Evolutionary conservation across 768 basidiomycete genomes (phyloP).

Genomic region (Tricholoma sp.): DNA sequence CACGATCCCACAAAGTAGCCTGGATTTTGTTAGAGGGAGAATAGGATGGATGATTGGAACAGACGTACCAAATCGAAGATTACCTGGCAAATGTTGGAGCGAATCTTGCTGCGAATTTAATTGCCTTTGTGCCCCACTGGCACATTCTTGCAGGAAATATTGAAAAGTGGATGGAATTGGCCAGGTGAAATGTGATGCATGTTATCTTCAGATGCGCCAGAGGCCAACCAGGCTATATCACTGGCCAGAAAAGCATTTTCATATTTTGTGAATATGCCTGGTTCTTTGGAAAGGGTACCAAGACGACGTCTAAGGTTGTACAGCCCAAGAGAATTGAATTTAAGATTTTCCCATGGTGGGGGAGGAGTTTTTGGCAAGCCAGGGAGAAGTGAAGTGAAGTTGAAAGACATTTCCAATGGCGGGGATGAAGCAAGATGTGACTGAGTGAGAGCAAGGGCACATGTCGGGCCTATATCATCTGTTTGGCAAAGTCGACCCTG

Average conservation of each 20-base stretch:
- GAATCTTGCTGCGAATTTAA: background rate
- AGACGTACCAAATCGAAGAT: background rate
- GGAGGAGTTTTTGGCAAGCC: background rate
- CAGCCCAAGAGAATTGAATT: background rate
- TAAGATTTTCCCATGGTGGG: background rate
- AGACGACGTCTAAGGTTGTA: background rate
- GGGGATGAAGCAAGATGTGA: no score
- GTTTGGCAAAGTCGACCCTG: no score
- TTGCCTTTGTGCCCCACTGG: background rate
- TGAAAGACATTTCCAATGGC: no score
- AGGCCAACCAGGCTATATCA: background rate
- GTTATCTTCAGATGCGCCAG: background rate
- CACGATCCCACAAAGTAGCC: background rate
- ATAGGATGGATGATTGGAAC: background rate
- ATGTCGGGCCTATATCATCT: no score
- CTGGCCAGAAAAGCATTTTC: background rate
- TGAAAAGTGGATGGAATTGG: background rate
- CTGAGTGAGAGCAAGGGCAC: no score
- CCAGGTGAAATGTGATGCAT: background rate
- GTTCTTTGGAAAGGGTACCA: background rate
- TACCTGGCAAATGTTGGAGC: background rate
- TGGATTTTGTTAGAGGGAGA: background rate
- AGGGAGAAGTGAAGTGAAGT: no score
- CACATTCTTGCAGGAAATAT: background rate
- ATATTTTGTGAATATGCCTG: background rate